Evolutionary conservation across 805 yeast species (phyloP).

Genomic region (Ogataea sp.): DNA sequence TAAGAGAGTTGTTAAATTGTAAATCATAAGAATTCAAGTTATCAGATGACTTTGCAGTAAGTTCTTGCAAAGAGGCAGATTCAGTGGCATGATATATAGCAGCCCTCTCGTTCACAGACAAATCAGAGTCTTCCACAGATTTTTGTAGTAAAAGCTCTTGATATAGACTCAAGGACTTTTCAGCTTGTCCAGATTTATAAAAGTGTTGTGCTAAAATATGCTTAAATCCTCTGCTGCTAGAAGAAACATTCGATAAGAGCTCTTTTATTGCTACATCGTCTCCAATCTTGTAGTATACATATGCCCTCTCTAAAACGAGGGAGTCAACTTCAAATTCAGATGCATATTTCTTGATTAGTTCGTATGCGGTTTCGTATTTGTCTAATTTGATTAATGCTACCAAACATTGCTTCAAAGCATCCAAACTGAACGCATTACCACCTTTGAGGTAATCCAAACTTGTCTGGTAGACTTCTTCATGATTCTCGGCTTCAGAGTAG

Average conservation of each 20-base stretch:
- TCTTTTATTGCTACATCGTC: slow-evolving; percentile 18
- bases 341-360: slow-evolving; percentile 27
- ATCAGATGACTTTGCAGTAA: slow-evolving; percentile 8
- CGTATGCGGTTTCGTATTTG: slow-evolving; percentile 40
- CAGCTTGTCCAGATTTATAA: slow-evolving; percentile 39
- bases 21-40: slow-evolving; percentile 39
- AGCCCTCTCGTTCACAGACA: slow-evolving; percentile 61
- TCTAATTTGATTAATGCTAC: slow-evolving; percentile 57
- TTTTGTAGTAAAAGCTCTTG: slow-evolving; percentile 27
- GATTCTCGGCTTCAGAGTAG: slow-evolving; percentile 27
- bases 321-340: slow-evolving; percentile 20
- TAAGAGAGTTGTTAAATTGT: slow-evolving; percentile 51
- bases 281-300: slow-evolving; percentile 48
- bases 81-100: slow-evolving; percentile 41
- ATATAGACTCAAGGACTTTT: slow-evolving; percentile 39
- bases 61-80: neutral
- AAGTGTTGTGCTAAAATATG: slow-evolving; percentile 47
- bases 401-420: slow-evolving; percentile 33
- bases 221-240: slow-evolving; percentile 28
- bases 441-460: slow-evolving; percentile 21
- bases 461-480: slow-evolving; percentile 23
- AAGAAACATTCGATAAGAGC: slow-evolving; percentile 9
- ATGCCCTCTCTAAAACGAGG: slow-evolving; percentile 44
- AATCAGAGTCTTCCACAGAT: slow-evolving; percentile 40
- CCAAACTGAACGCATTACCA: slow-evolving; percentile 19